Base-by-base conservation (phyloP, 2,329 filamentous ascomycete genomes). In the Penicillium sp. region DNA sequence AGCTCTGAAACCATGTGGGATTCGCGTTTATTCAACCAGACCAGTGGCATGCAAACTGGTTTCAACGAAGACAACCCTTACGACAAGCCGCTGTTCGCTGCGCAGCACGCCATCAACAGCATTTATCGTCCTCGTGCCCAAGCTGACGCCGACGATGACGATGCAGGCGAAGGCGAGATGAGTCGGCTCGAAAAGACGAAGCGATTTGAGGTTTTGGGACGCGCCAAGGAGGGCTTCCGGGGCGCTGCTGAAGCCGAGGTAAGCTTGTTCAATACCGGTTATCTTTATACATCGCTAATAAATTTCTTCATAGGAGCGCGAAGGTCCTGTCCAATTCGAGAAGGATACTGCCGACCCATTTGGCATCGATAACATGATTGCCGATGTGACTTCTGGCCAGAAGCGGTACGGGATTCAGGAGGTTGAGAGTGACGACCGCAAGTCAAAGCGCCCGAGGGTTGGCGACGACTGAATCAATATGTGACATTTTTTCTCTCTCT, bases 61-160 rank as follows among this genome's bases (percentile, higher is more conserved):
- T 90, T 96, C 79, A 99, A 99, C 70, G 93, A 99, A 70, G 93
- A 99, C 69, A 93, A 99, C 65, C 84, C 86, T 0, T 99, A 97
- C 74, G 93, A 97, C 70, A 97, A 97, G 73, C 93, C 93, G 16
- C 77, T 99, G 7, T 99, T 99, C 68, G 91, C 91, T 0, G 92
- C 93, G 12, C 90, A 96, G 67, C 92, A 97, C 66, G 92, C 89
- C 8, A 89, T 96, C 62, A 93, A 83, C 73, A 92, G 86, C 68
- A 97, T 99, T 59, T 99, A 99, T 72, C 81, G 90, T 29, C 89
- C 92, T 1, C 81, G 81, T 18, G 82, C 87, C 19, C 77, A 79
- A 36, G 84, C 86, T 49, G 82, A 86, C 63, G 87, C 85, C 41
- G 88, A 89, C 37, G 85, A 88, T 14, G 89, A 89, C 41, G 89